phyloP scores from a whole-genome alignment of 164 flowering plant species.

The Protea cynaroides region DNA sequence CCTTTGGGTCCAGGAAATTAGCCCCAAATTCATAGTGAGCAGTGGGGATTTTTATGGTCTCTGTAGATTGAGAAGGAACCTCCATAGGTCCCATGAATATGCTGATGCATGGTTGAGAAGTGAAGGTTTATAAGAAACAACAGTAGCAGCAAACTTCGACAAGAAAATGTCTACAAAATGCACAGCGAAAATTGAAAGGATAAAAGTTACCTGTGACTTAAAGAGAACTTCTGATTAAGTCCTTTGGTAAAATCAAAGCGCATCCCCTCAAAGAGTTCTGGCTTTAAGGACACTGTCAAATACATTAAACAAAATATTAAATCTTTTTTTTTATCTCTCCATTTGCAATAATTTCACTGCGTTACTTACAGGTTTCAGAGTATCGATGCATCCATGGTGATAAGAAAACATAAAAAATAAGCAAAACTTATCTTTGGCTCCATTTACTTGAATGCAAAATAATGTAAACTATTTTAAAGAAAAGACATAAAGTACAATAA shows the following conservation, averaged over 20 bases:
- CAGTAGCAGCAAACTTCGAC: not conserved
- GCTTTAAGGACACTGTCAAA: conserved; percentile 85
- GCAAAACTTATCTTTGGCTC: too few species aligned
- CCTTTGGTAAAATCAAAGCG: conserved; percentile 90
- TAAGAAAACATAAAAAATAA: too few species aligned
- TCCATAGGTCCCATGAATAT: conserved; percentile 85
- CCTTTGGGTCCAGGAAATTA: conserved; percentile 88
- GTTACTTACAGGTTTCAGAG: too few species aligned
- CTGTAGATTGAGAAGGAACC: conserved; percentile 80
- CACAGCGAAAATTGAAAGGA: too few species aligned
- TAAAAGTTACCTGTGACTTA: conserved; percentile 71
- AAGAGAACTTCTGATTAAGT: conserved; percentile 72
- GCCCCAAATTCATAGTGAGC: conserved; percentile 95
- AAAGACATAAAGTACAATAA: too few species aligned
- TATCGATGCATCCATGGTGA: too few species aligned
- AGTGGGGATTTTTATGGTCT: conserved; percentile 80
- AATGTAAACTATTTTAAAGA: too few species aligned
- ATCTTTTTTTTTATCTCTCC: too few species aligned
- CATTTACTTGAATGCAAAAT: too few species aligned
- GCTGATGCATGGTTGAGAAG: conserved; percentile 27
- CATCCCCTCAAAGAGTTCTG: conserved; percentile 90
- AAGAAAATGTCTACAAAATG: too few species aligned
- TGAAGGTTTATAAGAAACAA: not conserved
- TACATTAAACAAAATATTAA: not conserved
- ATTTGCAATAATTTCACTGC: too few species aligned